A percentile compares a stretch with the other conserved stretches of the same genome.
Evolutionary conservation across 495 filamentous ascomycete genomes (phyloP).

Genomic region (Pseudomonodictys pantanalensis): DNA sequence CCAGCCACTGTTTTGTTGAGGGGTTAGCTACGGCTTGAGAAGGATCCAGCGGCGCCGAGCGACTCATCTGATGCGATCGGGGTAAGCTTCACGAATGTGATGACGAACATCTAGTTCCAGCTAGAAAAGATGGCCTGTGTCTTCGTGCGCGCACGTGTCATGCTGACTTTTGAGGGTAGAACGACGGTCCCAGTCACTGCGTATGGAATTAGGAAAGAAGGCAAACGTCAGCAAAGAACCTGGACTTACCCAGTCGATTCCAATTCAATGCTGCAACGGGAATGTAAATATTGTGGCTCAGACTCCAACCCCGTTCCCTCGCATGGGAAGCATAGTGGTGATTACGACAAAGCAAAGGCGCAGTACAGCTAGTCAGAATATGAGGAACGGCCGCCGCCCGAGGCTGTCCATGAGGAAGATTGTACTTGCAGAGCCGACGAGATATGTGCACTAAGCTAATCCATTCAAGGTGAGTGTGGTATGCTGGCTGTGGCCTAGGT

Average conservation of each 20-base stretch:
- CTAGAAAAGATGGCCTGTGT: constrained; percentile 32
- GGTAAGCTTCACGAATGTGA: constrained; percentile 42
- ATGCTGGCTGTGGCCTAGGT: constrained; percentile 42
- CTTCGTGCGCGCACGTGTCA: constrained; percentile 35
- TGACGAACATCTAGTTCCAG: constrained; percentile 33
- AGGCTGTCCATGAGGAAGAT: constrained; percentile 52
- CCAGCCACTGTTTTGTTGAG: constrained; percentile 40
- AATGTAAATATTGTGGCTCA: constrained; percentile 38
- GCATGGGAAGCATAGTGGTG: constrained; percentile 41
- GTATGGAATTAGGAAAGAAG: constrained; percentile 6
- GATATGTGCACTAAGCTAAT: constrained; percentile 23
- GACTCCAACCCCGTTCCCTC: constrained; percentile 36
- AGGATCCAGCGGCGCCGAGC: no score
- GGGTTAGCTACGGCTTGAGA: no score
- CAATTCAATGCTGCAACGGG: constrained; percentile 24
- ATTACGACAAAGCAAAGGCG: constrained; percentile 43
- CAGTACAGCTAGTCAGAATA: constrained; percentile 48
- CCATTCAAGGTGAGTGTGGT: constrained; percentile 5
- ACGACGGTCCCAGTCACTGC: constrained; percentile 34
- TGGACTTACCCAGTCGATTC: not conserved
- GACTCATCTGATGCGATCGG: constrained; percentile 37
- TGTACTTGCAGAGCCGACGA: constrained; percentile 43
- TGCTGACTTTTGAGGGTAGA: constrained; percentile 43
- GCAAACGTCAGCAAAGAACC: constrained; percentile 23
- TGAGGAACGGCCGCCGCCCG: constrained; percentile 51